phyloP scores from a whole-genome alignment of 2,329 filamentous ascomycete genomes.

The Penicillium fuscoglaucum region DNA sequence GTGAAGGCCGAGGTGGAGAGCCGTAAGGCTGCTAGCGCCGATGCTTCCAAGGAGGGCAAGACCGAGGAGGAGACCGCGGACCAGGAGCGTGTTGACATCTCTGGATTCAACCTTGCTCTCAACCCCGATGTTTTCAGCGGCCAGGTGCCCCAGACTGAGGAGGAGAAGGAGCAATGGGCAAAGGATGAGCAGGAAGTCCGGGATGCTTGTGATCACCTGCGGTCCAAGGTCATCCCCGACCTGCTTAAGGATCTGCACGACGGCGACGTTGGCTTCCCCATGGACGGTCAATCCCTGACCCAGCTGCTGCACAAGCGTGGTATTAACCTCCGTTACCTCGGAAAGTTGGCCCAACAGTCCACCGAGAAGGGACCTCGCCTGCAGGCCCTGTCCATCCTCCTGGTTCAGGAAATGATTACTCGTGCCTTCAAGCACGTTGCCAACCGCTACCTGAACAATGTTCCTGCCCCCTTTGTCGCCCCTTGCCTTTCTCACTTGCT shows the following conservation, averaged over 20 bases:
- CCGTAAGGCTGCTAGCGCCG: slow-evolving; percentile 51
- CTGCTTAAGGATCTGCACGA: slow-evolving; percentile 84
- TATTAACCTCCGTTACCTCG: slow-evolving; percentile 96
- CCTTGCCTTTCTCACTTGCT: slow-evolving; percentile 81
- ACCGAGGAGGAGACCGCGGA: slow-evolving; percentile 44
- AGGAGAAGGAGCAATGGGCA: slow-evolving; percentile 79
- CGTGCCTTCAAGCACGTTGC: slow-evolving; percentile 92
- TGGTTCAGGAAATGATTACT: slow-evolving; percentile 90
- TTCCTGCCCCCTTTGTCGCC: slow-evolving; percentile 78
- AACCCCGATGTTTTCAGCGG: slow-evolving; percentile 97
- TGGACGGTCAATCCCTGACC: slow-evolving; percentile 93
- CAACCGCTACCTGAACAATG: slow-evolving; percentile 72
- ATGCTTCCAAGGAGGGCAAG: slow-evolving; percentile 41
- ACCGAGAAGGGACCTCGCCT: slow-evolving; percentile 69
- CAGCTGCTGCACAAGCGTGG: slow-evolving; percentile 91
- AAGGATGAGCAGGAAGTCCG: slow-evolving; percentile 88
- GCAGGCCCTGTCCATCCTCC: slow-evolving; percentile 72
- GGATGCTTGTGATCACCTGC: slow-evolving; percentile 76
- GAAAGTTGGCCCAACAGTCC: slow-evolving; percentile 72
- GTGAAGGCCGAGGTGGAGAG: slow-evolving; percentile 75
- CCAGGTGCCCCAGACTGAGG: slow-evolving; percentile 83
- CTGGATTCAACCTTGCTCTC: slow-evolving; percentile 80
- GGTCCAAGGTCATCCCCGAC: slow-evolving; percentile 75
- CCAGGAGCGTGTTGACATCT: slow-evolving; percentile 77
- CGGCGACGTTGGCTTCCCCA: slow-evolving; percentile 93